Evolutionary conservation across 2,329 filamentous ascomycete genomes (phyloP).

Genomic region (Chrysosporium keratinophilum): DNA sequence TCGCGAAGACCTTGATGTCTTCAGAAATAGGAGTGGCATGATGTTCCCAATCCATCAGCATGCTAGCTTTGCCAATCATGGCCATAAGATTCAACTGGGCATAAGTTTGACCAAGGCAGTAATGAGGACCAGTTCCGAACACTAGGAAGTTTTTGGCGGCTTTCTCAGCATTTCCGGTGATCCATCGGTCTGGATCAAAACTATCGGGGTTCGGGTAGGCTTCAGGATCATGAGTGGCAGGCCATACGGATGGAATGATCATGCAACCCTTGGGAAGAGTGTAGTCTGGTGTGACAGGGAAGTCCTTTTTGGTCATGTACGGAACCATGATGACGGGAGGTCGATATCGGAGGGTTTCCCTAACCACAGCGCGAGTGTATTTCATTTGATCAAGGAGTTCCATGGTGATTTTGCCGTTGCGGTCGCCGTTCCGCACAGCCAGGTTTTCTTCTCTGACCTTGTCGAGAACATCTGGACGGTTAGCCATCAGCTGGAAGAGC

Average conservation of each 20-base stretch:
- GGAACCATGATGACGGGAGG: slow-evolving; percentile 97
- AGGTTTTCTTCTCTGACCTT: slow-evolving; percentile 88
- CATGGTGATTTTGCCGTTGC: slow-evolving; percentile 60
- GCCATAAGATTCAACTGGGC: slow-evolving; percentile 79
- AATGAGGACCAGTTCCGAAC: slow-evolving; percentile 90
- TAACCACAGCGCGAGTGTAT: slow-evolving; percentile 85
- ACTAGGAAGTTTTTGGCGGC: slow-evolving; percentile 95
- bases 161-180: slow-evolving; percentile 76
- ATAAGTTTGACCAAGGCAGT: slow-evolving; percentile 90
- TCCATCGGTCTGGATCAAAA: slow-evolving; percentile 88
- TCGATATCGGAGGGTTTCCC: slow-evolving; percentile 83
- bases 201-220: slow-evolving; percentile 81
- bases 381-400: slow-evolving; percentile 79
- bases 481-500: slow-evolving; percentile 88
- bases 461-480: slow-evolving; percentile 84
- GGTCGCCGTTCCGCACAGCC: slow-evolving; percentile 61
- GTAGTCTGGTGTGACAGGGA: slow-evolving; percentile 78
- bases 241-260: slow-evolving; percentile 85
- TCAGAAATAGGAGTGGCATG: slow-evolving; percentile 73
- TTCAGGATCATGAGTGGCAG: slow-evolving; percentile 82
- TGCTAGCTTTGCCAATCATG: slow-evolving; percentile 80
- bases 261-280: slow-evolving; percentile 93
- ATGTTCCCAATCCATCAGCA: slow-evolving; percentile 83
- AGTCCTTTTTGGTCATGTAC: slow-evolving; percentile 87
- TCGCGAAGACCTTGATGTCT: slow-evolving; percentile 96